These are phyloP conservation scores for Diaporthe sp. DNA, from an alignment of 2,329 filamentous ascomycete species.

Conservation along the genomic window DNA sequence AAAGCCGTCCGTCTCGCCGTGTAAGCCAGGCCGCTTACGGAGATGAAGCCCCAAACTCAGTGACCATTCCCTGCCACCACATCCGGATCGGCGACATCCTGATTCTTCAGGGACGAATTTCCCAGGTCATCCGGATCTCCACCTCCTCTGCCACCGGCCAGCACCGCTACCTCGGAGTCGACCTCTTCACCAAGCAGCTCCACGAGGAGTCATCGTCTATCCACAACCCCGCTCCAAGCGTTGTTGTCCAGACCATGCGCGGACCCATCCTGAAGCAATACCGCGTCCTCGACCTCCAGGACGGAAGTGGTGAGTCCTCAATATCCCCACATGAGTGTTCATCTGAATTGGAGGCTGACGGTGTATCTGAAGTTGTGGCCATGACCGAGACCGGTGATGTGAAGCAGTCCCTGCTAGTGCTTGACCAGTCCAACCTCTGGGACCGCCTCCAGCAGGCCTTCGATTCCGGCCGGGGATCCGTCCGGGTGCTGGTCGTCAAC, in stretches of 20 bases:
- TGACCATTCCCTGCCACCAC: conserved; percentile 99
- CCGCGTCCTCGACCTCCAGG: conserved; percentile 96
- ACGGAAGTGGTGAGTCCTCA: conserved; percentile 70
- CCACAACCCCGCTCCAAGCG: conserved; percentile 95
- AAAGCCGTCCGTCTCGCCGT: conserved; percentile 49
- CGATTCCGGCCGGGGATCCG: conserved; percentile 89
- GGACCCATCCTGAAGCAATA: conserved; percentile 99
- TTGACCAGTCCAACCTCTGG: conserved; percentile 94
- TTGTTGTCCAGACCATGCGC: conserved; percentile 99
- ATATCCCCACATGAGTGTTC: too few species aligned
- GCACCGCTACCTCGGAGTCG: conserved; percentile 99
- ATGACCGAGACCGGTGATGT: conserved; percentile 99
- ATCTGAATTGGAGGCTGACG: not conserved
- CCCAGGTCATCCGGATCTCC: conserved; percentile 99
- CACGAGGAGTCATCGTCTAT: conserved; percentile 99
- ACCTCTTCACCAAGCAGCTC: conserved; percentile 99
- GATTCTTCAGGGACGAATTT: conserved; percentile 98
- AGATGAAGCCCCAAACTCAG: conserved; percentile 76
- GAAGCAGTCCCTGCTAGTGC: conserved; percentile 93
- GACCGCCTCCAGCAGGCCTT: conserved; percentile 84
- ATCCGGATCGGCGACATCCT: conserved; percentile 98
- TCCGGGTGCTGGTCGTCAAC: conserved; percentile 95
- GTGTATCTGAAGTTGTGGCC: conserved; percentile 73
- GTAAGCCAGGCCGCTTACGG: conserved; percentile 46
- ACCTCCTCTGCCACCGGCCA: conserved; percentile 97